These are phyloP conservation scores for Raphanus hybrid DNA, from an alignment of 441 rosid species.

Conservation along the genomic window DNA sequence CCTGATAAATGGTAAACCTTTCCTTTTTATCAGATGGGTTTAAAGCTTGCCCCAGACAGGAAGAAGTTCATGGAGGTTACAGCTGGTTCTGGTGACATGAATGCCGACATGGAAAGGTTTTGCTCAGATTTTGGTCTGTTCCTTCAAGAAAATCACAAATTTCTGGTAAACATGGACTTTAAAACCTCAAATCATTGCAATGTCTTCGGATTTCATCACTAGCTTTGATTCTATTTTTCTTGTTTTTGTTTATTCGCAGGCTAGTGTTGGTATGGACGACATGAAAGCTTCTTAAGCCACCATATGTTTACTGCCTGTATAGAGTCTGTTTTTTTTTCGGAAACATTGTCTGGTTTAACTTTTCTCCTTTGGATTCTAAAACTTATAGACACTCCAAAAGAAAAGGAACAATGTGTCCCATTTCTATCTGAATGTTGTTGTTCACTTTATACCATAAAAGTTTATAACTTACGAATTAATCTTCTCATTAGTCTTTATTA, in stretches of 20 bases:
- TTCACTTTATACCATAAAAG: slow-evolving; percentile 17
- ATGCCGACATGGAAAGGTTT: slow-evolving; percentile 82
- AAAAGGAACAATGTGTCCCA: slow-evolving; percentile 28
- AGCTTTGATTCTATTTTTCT: background rate
- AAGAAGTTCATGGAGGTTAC: slow-evolving; percentile 92
- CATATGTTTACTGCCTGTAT: slow-evolving; percentile 13
- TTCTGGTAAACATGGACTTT: slow-evolving; percentile 58
- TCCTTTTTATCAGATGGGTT: slow-evolving; percentile 60
- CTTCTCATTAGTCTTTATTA: slow-evolving; percentile 12
- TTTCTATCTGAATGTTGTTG: slow-evolving; percentile 29
- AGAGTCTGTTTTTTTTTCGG: slow-evolving; percentile 1
- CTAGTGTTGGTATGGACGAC: slow-evolving; percentile 79
- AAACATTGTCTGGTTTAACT: slow-evolving; percentile 11
- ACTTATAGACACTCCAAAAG: slow-evolving; percentile 20
- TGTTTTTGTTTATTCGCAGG: slow-evolving; percentile 50
- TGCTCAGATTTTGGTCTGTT: slow-evolving; percentile 74
- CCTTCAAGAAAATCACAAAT: slow-evolving; percentile 85
- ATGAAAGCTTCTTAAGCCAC: slow-evolving; percentile 68
- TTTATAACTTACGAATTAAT: background rate
- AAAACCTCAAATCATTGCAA: background rate
- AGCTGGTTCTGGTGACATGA: slow-evolving; percentile 73
- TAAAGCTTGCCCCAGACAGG: slow-evolving; percentile 96
- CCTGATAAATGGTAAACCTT: background rate
- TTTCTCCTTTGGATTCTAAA: slow-evolving; percentile 11
- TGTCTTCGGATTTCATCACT: slow-evolving; percentile 20